Percentiles rank a stretch among this genome's conserved stretches.
Evolutionary conservation across 306 rosid genomes (phyloP).

Genomic region (Fragaria nilgerrensis): DNA sequence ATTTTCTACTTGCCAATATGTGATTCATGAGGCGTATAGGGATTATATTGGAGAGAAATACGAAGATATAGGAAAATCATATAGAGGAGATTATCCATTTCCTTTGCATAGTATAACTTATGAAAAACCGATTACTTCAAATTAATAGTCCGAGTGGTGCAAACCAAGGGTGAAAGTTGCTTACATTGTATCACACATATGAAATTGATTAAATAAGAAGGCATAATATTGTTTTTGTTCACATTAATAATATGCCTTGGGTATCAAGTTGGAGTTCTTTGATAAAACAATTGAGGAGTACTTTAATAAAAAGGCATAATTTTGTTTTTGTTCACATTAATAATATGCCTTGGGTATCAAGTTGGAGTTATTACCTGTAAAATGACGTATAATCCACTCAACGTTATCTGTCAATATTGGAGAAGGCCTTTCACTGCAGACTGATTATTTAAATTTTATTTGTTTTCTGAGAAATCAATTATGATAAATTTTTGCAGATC

Average conservation of each 20-base stretch:
- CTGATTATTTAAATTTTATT: background rate
- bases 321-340: background rate
- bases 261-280: background rate
- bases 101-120: conserved; percentile 1
- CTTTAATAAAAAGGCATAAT: background rate
- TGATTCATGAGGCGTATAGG: background rate
- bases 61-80: background rate
- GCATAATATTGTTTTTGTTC: background rate
- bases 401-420: background rate
- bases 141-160: background rate
- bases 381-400: background rate
- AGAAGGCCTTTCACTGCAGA: background rate
- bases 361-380: background rate
- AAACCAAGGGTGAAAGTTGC: background rate
- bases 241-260: background rate
- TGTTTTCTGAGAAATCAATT: conserved; percentile 1
- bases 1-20: background rate
- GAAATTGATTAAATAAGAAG: background rate
- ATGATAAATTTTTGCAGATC: conserved; percentile 55
- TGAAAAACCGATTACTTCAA: background rate
- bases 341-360: background rate
- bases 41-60: background rate
- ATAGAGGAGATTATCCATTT: background rate
- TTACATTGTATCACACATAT: background rate
- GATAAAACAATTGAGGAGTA: background rate